Evolutionary conservation across 495 filamentous ascomycete genomes (phyloP), one percentile per base, ranked within the genome.

Genomic region (Talaromyces wortmannii): DNA sequence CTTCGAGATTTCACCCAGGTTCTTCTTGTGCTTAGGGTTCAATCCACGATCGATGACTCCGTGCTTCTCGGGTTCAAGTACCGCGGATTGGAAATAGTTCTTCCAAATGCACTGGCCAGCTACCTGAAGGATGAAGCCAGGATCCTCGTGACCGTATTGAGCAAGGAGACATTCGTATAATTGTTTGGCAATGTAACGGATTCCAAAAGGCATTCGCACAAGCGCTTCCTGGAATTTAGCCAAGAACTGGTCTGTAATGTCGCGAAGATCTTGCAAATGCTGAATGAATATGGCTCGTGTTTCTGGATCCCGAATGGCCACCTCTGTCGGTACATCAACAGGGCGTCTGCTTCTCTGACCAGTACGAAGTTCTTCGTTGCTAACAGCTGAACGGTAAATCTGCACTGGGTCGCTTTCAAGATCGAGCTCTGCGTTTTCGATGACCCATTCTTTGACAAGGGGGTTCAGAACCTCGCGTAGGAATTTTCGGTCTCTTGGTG

Each of bases 341-440:
- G 79, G 84, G 49, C 92, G 81, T 36, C 77, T 79, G 67, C 91
- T 96, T 36, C 88, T 81, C 60, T 83, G 85, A 23, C 94, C 94
- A 0, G 94, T 97, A 6, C 88, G 85, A 36, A 99, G 83, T 67
- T 99, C 92, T 68, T 99, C 94, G 61, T 97, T 94, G 67, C 95
- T 96, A 70, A 97, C 91, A 10, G 87, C 83, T 11, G 91, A 92
- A 23, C 90, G 83, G 71, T 99, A 97, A 50, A 99, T 99, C 61
- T 97, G 92, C 77, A 97, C 87, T 0, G 94, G 94, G 65, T 99
- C 94, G 63, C 92, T 96, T 69, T 99, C 94, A 13, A 99, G 78
- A 61, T 97, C 92, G 50, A 97, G 76, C 7, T 86, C 85, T 6
- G 89, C 85, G 58, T 96, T 95, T 31, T 96, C 92, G 46, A 97